A percentile compares a stretch with the other conserved stretches of the same genome.
Conservation (phyloP, 2,329 filamentous ascomycete genomes). For the Podosphaera fusca region DNA sequence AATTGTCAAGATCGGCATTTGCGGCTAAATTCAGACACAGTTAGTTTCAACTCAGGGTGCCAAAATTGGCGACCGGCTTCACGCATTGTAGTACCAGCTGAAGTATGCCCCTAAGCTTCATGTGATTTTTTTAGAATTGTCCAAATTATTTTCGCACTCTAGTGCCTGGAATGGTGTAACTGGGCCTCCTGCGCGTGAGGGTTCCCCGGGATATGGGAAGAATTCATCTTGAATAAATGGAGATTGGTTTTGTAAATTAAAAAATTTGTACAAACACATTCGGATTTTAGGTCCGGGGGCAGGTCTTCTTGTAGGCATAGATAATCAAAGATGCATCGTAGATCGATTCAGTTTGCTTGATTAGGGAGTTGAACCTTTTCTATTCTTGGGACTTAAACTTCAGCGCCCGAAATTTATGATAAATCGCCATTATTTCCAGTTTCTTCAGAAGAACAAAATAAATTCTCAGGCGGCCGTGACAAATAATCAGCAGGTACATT, state of each 20-base stretch:
- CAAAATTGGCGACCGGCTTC: neutral
- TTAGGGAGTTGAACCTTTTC: neutral
- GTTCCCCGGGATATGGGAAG: neutral
- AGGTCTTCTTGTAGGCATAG: neutral
- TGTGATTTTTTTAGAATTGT: neutral
- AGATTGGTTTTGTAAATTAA: neutral
- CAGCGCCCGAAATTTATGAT: too few species aligned
- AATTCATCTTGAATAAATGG: neutral
- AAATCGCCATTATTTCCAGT: too few species aligned
- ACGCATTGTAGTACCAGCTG: neutral
- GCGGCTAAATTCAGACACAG: neutral
- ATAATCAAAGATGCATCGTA: slow-evolving; percentile 1
- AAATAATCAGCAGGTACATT: too few species aligned
- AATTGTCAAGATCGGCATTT: neutral
- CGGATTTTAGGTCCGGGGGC: neutral
- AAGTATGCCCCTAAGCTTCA: neutral
- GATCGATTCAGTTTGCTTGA: neutral
- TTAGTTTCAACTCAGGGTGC: neutral
- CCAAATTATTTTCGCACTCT: neutral
- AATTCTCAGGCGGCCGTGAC: too few species aligned
- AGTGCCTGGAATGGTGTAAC: neutral
- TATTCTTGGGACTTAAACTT: neutral
- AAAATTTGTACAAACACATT: neutral
- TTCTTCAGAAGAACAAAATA: too few species aligned
- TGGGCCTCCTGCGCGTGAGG: neutral